These are phyloP conservation scores for Wallacemonas rigidus DNA, from an alignment of 208 protist genomes.

Conservation along the genomic window DNA sequence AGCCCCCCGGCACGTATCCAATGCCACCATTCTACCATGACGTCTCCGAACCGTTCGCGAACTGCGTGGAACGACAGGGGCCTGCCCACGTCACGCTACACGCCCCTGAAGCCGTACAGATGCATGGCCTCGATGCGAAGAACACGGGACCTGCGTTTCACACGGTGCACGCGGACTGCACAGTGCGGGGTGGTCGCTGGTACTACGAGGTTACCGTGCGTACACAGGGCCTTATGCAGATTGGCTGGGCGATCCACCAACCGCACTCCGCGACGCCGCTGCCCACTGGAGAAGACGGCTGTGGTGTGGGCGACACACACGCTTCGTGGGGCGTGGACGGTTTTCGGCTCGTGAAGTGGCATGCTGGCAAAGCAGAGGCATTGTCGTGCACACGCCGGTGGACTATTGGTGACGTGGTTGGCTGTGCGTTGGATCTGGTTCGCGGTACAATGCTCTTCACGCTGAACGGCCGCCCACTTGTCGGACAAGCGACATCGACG, in stretches of 20 bases:
- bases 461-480: slow-evolving; percentile 77
- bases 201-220: slow-evolving; percentile 92
- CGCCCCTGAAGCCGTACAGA: slow-evolving; percentile 61
- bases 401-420: slow-evolving; percentile 85
- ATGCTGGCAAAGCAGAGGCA: slow-evolving; percentile 61
- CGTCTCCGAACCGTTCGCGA: slow-evolving; percentile 83
- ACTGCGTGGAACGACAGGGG: slow-evolving; percentile 68
- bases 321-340: slow-evolving; percentile 87
- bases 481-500: slow-evolving; percentile 27
- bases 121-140: slow-evolving; percentile 74
- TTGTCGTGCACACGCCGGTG: slow-evolving; percentile 71
- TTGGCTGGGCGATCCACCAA: slow-evolving; percentile 76
- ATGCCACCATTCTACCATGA: slow-evolving; percentile 89
- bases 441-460: slow-evolving; percentile 79
- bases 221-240: slow-evolving; percentile 91
- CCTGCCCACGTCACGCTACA: slow-evolving; percentile 87
- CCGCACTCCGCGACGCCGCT: slow-evolving; percentile 15
- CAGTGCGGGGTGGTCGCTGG: slow-evolving; percentile 78
- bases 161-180: slow-evolving; percentile 80
- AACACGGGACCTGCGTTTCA: slow-evolving; percentile 73
- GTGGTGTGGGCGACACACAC: slow-evolving; percentile 84
- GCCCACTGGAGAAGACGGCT: slow-evolving; percentile 13
- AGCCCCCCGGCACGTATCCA: slow-evolving; percentile 42
- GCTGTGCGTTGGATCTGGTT: slow-evolving; percentile 84
- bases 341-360: slow-evolving; percentile 88